A percentile compares a stretch with the other conserved stretches of the same genome.
Evolutionary conservation across 2,329 filamentous ascomycete genomes (phyloP).

Genomic region (Alternaria angustiovoidea): DNA sequence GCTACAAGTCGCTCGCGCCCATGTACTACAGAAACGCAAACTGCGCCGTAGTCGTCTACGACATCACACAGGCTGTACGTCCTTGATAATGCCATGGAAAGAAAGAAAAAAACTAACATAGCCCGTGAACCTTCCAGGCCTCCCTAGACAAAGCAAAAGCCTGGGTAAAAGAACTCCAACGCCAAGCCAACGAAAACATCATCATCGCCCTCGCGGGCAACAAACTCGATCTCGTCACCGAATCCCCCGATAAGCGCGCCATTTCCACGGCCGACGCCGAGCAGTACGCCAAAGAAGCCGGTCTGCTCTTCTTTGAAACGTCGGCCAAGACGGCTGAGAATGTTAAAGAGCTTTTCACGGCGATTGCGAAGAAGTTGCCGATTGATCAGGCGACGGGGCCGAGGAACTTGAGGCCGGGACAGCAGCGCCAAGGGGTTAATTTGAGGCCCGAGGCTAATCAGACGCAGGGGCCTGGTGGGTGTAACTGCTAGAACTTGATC

Average conservation of each 20-base stretch:
- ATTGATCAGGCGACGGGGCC: conserved; percentile 90
- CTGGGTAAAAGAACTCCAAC: conserved; percentile 98
- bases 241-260: conserved; percentile 94
- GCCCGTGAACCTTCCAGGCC: conserved; percentile 63
- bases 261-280: conserved; percentile 90
- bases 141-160: conserved; percentile 99
- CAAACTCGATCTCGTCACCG: conserved; percentile 89
- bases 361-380: conserved; percentile 96
- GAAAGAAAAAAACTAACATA: too few relatives aligned
- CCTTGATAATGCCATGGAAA: background rate
- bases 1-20: conserved; percentile 97
- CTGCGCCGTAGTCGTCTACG: conserved; percentile 98
- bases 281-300: conserved; percentile 92
- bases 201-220: conserved; percentile 98
- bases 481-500: conserved; percentile 64
- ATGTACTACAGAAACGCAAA: conserved; percentile 99
- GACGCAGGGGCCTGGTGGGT: conserved; percentile 67
- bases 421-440: conserved; percentile 71
- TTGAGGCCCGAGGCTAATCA: conserved; percentile 67
- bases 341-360: conserved; percentile 93
- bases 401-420: conserved; percentile 73
- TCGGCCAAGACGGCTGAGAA: conserved; percentile 98
- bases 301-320: conserved; percentile 96
- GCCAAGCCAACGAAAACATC: conserved; percentile 99
- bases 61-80: conserved; percentile 97